A percentile compares a stretch with the other conserved stretches of the same genome.
Conservation (phyloP, 1,284 basidiomycete species). For the Blastosporella zonata region DNA sequence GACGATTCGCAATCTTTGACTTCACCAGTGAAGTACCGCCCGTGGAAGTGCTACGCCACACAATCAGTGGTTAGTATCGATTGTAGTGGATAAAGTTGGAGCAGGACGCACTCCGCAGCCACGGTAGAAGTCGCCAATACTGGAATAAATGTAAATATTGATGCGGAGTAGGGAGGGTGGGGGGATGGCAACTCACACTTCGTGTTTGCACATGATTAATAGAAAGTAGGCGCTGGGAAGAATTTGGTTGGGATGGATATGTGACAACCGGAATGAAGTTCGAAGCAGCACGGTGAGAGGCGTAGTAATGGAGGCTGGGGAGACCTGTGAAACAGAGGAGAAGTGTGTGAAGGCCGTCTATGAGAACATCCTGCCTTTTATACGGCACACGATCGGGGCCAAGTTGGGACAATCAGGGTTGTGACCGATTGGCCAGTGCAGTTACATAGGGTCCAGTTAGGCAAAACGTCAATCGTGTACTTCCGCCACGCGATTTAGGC, state of each 20-base stretch:
- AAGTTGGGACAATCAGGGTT: conserved; percentile 23
- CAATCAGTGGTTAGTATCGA: conserved; percentile 10
- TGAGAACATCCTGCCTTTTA: conserved; percentile 14
- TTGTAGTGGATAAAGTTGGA: not conserved
- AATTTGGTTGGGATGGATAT: too few relatives aligned
- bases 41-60: conserved; percentile 54
- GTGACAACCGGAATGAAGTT: too few relatives aligned
- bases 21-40: conserved; percentile 58
- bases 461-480: conserved; percentile 22
- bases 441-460: conserved; percentile 10
- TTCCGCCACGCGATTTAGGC: conserved; percentile 13
- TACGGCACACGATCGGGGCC: conserved; percentile 17
- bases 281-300: not conserved
- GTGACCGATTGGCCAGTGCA: too few relatives aligned
- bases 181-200: conserved; percentile 41
- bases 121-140: conserved; percentile 59
- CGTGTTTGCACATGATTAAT: conserved; percentile 53
- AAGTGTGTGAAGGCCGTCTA: conserved; percentile 1
- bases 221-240: not conserved
- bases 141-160: conserved; percentile 22
- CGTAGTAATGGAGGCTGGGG: not conserved
- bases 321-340: too few relatives aligned
- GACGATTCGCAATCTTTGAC: conserved; percentile 48
- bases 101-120: conserved; percentile 49
- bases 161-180: conserved; percentile 7